Conservation (phyloP, 1,284 basidiomycete species). For the Inonotus obliquus region DNA sequence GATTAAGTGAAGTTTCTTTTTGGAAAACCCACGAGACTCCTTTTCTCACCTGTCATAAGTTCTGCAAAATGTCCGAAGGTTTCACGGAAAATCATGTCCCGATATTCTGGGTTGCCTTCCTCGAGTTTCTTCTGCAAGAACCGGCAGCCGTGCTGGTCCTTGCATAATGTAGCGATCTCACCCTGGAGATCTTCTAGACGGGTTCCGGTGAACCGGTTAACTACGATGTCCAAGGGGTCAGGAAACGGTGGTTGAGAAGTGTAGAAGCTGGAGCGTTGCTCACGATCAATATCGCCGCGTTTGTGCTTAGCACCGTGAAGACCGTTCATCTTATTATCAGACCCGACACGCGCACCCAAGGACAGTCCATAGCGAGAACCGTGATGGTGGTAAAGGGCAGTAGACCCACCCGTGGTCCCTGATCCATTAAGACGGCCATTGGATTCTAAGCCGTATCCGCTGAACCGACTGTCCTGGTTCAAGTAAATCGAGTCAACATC, state of each 20-base stretch:
- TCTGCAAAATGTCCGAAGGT: slow-evolving; percentile 98
- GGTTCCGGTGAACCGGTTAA: slow-evolving; percentile 93
- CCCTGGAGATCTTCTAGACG: slow-evolving; percentile 94
- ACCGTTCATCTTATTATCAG: slow-evolving; percentile 80
- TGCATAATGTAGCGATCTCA: slow-evolving; percentile 91
- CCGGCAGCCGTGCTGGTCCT: slow-evolving; percentile 98
- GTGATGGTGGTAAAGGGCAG: slow-evolving; percentile 76
- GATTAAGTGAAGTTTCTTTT: not conserved
- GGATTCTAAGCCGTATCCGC: slow-evolving; percentile 61
- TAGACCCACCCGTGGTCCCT: slow-evolving; percentile 61
- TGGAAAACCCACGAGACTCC: slow-evolving; percentile 8
- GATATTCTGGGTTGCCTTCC: slow-evolving; percentile 89
- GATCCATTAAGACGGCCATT: slow-evolving; percentile 36
- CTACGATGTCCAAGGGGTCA: slow-evolving; percentile 33
- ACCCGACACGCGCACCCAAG: slow-evolving; percentile 46
- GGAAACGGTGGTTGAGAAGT: slow-evolving; percentile 6
- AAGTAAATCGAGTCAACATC: slow-evolving; percentile 58
- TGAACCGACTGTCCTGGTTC: slow-evolving; percentile 46
- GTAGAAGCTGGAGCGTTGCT: slow-evolving; percentile 47
- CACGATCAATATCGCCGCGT: slow-evolving; percentile 87
- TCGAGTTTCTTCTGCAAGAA: slow-evolving; percentile 99
- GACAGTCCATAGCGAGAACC: slow-evolving; percentile 72
- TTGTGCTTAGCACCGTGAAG: slow-evolving; percentile 90
- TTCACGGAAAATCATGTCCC: slow-evolving; percentile 99
- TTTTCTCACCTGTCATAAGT: slow-evolving; percentile 83